Percentiles rank a stretch among this genome's conserved stretches.
Conservation (phyloP, 805 yeast genomes). For the Kluyveromyces aestuarii region DNA sequence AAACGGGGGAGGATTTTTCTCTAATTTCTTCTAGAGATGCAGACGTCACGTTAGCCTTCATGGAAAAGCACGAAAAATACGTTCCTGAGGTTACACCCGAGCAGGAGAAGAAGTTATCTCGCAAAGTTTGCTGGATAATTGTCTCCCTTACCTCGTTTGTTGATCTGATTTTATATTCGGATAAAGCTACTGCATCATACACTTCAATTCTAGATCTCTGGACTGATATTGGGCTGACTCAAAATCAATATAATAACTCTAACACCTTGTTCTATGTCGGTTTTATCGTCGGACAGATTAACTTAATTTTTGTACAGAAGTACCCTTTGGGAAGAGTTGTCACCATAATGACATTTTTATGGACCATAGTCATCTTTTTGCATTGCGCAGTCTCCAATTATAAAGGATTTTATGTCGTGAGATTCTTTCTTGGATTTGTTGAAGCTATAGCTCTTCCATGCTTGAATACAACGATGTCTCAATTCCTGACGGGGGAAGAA, state of each 20-base stretch:
- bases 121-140: slow-evolving; percentile 32
- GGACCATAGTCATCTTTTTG: slow-evolving; percentile 40
- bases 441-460: slow-evolving; percentile 38
- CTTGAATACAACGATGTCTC: slow-evolving; percentile 39
- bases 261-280: slow-evolving; percentile 49
- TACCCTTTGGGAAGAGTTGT: slow-evolving; percentile 35
- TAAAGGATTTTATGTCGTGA: slow-evolving; percentile 37
- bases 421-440: slow-evolving; percentile 45
- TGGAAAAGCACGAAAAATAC: slow-evolving; percentile 26
- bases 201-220: slow-evolving; percentile 40
- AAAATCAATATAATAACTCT: slow-evolving; percentile 37
- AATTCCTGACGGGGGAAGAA: slow-evolving; percentile 40
- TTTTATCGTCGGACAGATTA: slow-evolving; percentile 39
- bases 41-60: slow-evolving; percentile 32
- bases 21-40: slow-evolving; percentile 30
- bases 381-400: slow-evolving; percentile 38
- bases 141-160: slow-evolving; percentile 32
- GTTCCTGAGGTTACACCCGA: slow-evolving; percentile 35
- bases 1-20: not conserved
- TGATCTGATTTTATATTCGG: slow-evolving; percentile 39
- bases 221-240: slow-evolving; percentile 37
- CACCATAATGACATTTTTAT: slow-evolving; percentile 28
- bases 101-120: slow-evolving; percentile 31
- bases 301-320: slow-evolving; percentile 36
- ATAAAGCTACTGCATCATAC: slow-evolving; percentile 43